phyloP scores from a whole-genome alignment of 148 eudicot genomes.

The Rhododendron ferrugineum region DNA sequence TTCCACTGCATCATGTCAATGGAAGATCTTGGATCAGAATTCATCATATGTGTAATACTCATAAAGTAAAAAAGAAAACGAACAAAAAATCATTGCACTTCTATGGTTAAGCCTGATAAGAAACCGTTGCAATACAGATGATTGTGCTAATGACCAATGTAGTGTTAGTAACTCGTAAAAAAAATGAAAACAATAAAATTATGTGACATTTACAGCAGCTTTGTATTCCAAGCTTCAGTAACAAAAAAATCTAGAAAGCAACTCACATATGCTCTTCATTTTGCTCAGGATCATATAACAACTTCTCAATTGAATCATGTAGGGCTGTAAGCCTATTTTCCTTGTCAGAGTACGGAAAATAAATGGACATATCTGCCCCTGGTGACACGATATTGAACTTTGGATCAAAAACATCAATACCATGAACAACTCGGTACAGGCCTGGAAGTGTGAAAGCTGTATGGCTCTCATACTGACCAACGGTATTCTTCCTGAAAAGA shows the following conservation, averaged over 20 bases:
- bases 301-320: conserved; percentile 67
- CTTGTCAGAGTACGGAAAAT: conserved; percentile 68
- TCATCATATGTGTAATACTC: neutral
- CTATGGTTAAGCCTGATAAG: neutral
- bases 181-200: neutral
- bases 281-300: conserved; percentile 73
- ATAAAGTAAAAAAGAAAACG: neutral
- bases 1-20: conserved; percentile 54
- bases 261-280: conserved; percentile 78
- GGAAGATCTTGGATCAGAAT: conserved; percentile 8
- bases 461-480: conserved; percentile 98
- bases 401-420: conserved; percentile 94
- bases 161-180: neutral
- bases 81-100: neutral
- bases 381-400: conserved; percentile 99
- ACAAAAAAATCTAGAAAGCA: conserved; percentile 4
- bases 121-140: neutral
- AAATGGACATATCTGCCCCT: conserved; percentile 82
- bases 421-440: conserved; percentile 89
- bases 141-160: neutral
- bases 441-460: conserved; percentile 87
- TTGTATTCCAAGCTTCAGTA: neutral
- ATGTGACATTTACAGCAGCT: neutral
- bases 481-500: conserved; percentile 71
- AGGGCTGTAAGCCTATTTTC: conserved; percentile 68